Evolutionary conservation across 2,329 filamentous ascomycete genomes (phyloP).

Genomic region (Trichoderma sp.): DNA sequence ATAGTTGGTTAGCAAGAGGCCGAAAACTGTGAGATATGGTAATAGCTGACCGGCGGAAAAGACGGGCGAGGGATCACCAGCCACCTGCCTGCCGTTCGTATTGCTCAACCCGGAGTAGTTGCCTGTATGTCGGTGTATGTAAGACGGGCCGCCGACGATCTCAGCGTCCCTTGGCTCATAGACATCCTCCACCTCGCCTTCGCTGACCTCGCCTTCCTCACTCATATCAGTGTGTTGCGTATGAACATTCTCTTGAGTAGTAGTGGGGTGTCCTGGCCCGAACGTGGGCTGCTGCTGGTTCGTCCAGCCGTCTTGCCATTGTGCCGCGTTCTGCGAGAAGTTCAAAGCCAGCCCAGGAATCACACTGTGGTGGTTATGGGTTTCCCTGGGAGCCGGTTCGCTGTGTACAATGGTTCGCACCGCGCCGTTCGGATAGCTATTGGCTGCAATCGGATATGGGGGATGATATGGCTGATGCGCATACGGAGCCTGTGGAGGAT

Average conservation of each 20-base stretch:
- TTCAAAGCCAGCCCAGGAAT: conserved; percentile 44
- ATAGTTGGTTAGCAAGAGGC: neutral
- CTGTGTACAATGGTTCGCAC: conserved; percentile 22
- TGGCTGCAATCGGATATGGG: conserved; percentile 27
- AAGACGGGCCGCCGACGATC: neutral
- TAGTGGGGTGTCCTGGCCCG: neutral
- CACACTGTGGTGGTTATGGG: conserved; percentile 36
- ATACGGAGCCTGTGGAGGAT: conserved; percentile 27
- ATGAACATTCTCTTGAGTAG: neutral
- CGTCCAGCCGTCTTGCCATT: conserved; percentile 21
- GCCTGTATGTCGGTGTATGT: neutral
- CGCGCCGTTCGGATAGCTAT: conserved; percentile 27
- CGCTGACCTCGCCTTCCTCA: conserved; percentile 79
- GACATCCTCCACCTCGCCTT: conserved; percentile 63
- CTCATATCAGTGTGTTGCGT: conserved; percentile 32
- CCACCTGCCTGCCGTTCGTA: neutral
- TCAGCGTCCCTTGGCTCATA: conserved; percentile 49
- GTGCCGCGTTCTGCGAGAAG: conserved; percentile 31
- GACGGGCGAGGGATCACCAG: conserved; percentile 8
- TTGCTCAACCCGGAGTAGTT: neutral
- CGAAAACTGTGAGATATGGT: neutral
- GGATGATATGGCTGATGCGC: conserved; percentile 31
- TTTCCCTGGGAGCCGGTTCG: conserved; percentile 28
- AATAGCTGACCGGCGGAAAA: conserved; percentile 5
- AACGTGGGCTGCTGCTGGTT: conserved; percentile 4